phyloP scores from a whole-genome alignment of 1,284 basidiomycete genomes.

The Moniliophthora roreri region DNA sequence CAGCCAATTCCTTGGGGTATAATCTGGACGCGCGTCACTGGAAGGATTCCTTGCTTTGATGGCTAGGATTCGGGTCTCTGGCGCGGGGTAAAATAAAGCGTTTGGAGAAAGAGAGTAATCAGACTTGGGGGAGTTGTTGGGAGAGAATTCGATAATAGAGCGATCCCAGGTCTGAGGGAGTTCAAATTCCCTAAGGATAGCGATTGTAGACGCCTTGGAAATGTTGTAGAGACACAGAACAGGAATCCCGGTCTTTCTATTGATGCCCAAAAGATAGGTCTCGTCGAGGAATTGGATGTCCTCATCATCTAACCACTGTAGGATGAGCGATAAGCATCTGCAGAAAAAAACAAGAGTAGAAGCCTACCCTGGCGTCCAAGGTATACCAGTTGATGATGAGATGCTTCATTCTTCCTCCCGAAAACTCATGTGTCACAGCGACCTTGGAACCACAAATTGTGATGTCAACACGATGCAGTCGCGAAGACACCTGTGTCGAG shows the following conservation, averaged over 20 bases:
- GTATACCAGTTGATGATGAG: conserved; percentile 47
- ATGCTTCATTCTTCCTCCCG: conserved; percentile 38
- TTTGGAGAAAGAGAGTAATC: conserved; percentile 31
- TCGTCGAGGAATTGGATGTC: conserved; percentile 43
- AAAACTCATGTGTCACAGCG: conserved; percentile 38
- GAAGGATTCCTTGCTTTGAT: conserved; percentile 31
- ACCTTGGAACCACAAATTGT: conserved; percentile 40
- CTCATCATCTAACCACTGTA: conserved; percentile 46
- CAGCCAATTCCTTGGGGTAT: conserved; percentile 36
- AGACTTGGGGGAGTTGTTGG: conserved; percentile 36
- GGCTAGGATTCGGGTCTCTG: conserved; percentile 39
- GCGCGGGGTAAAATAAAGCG: conserved; percentile 46
- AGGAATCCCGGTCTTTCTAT: conserved; percentile 32
- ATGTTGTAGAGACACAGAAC: conserved; percentile 44
- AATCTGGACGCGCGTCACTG: conserved; percentile 20
- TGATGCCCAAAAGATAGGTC: conserved; percentile 38
- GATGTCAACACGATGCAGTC: conserved; percentile 34
- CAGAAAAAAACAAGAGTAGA: not conserved
- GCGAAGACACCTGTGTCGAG: conserved; percentile 29
- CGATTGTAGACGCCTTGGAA: conserved; percentile 35
- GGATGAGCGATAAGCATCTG: not conserved
- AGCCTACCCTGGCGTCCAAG: conserved; percentile 39
- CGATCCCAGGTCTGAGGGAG: conserved; percentile 43
- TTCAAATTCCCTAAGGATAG: conserved; percentile 44
- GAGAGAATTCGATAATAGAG: conserved; percentile 37